These are phyloP conservation scores for Coffea canephora DNA, from an alignment of 257 asterid species.

Conservation along the genomic window DNA sequence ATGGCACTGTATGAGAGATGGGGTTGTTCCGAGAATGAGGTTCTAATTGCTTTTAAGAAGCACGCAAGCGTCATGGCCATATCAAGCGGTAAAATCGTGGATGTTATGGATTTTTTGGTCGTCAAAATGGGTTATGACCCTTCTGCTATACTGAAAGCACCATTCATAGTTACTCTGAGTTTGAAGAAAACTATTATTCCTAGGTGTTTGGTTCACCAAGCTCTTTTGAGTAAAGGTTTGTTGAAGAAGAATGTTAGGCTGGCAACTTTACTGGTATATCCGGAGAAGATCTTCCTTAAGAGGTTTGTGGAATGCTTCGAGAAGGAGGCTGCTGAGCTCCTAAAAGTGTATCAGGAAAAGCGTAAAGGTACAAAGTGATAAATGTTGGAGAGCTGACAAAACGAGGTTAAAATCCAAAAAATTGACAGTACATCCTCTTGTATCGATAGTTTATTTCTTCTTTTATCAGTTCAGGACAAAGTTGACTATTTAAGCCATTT, in stretches of 20 bases:
- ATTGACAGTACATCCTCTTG: not conserved
- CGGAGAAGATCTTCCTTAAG: conserved; percentile 10
- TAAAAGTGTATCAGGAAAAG: conserved; percentile 13
- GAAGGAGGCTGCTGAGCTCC: conserved; percentile 20
- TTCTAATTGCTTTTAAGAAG: conserved; percentile 17
- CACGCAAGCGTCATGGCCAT: conserved; percentile 14
- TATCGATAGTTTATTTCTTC: not conserved
- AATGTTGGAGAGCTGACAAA: not conserved
- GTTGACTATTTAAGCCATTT: not conserved
- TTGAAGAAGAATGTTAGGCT: not conserved
- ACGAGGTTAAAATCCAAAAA: not conserved
- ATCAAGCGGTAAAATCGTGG: conserved; percentile 19
- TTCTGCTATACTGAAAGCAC: not conserved
- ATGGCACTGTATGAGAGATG: conserved; percentile 17
- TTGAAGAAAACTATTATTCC: conserved; percentile 25
- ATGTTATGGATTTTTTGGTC: conserved; percentile 21
- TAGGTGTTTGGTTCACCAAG: conserved; percentile 16
- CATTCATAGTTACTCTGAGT: conserved; percentile 4
- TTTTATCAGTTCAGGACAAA: not conserved
- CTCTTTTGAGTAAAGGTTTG: conserved; percentile 13
- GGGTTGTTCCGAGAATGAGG: conserved; percentile 28
- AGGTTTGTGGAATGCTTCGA: conserved; percentile 13
- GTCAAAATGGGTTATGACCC: conserved; percentile 23
- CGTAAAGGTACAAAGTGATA: not conserved
- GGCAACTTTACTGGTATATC: not conserved